Evolutionary conservation across 805 yeast species (phyloP).

Genomic region (Sungouiella blattae): DNA sequence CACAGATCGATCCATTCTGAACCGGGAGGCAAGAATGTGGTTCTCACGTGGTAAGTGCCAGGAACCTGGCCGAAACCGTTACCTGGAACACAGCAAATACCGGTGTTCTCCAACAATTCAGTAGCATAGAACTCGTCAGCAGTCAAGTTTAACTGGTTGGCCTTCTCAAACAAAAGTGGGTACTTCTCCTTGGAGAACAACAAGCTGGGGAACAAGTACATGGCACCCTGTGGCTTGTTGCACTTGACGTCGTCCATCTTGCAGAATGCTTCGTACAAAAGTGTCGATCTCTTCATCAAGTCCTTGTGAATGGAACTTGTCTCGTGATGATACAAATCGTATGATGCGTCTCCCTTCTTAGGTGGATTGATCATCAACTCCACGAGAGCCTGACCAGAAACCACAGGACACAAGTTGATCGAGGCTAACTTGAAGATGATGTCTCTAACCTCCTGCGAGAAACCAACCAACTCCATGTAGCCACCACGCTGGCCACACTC

Average conservation of each 20-base stretch:
- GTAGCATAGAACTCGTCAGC: conserved; percentile 91
- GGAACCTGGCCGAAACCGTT: conserved; percentile 92
- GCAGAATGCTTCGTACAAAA: conserved; percentile 66
- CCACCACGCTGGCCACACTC: conserved; percentile 99
- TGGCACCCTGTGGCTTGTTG: conserved; percentile 93
- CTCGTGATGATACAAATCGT: conserved; percentile 62
- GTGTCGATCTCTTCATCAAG: conserved; percentile 58
- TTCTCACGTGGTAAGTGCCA: conserved; percentile 89
- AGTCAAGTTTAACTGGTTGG: conserved; percentile 50
- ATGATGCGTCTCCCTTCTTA: conserved; percentile 68
- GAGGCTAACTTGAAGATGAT: conserved; percentile 83
- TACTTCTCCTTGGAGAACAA: conserved; percentile 45
- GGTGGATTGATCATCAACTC: conserved; percentile 97
- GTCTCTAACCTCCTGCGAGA: conserved; percentile 63
- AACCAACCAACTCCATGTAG: conserved; percentile 90
- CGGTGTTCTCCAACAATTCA: conserved; percentile 78
- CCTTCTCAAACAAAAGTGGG: conserved; percentile 58
- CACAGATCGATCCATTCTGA: conserved; percentile 80
- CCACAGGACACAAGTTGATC: conserved; percentile 90
- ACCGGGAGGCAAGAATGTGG: conserved; percentile 96
- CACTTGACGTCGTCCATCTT: conserved; percentile 80
- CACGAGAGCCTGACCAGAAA: conserved; percentile 88
- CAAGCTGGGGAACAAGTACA: conserved; percentile 90
- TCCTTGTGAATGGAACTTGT: conserved; percentile 57
- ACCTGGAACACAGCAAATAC: conserved; percentile 97